Evolutionary conservation across 2,329 filamentous ascomycete genomes (phyloP), one percentile per base, ranked within the genome.

Genomic region (Fusarium nelsonii): DNA sequence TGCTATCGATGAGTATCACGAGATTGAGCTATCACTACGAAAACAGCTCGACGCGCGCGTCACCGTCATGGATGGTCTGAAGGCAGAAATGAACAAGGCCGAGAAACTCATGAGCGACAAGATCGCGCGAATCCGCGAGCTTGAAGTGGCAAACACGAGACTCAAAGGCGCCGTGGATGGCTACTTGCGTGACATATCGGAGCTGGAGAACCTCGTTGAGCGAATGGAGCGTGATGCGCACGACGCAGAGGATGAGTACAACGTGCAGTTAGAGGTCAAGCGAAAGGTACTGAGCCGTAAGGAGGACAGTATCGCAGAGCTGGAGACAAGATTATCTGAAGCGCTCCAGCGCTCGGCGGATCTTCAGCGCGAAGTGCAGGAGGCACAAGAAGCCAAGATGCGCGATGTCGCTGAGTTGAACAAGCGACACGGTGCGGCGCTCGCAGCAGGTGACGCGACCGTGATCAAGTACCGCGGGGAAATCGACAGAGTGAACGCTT

Each of bases 1-100:
- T n/a, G 76, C 80, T 30, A 85, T 90, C 34, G 87, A 90, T 73
- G 85, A 90, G 76, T 88, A 88, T 75, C 87, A 87, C 72, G 82
- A 82, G 23, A 82, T 86, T 8, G 87, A 89, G 77, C 76, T 81
- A 0, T 85, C 84, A 0, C 79, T 90, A 14, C 83, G 87, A 2
- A 83, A 86, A 65, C 87, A 90, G 71, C 83, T 90, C 5, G 79
- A 81, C 11, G 82, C 85, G 0, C 81, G 87, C 1, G 84, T 87
- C 1, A 80, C 81, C 0, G 84, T 82, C 18, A 85, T 86, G 80
- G 83, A 86, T 33, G 77, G 75, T 0, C 75, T 88, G 28, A 78
- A 77, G n/a, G 74, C 70, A 0, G 81, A 87, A 53, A 77, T 87
- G 18, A 55, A 59, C 26, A 76, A 76, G 36, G 78, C 76, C 0